Base-by-base conservation (phyloP, 441 rosid species). In the Manihot esculenta region DNA sequence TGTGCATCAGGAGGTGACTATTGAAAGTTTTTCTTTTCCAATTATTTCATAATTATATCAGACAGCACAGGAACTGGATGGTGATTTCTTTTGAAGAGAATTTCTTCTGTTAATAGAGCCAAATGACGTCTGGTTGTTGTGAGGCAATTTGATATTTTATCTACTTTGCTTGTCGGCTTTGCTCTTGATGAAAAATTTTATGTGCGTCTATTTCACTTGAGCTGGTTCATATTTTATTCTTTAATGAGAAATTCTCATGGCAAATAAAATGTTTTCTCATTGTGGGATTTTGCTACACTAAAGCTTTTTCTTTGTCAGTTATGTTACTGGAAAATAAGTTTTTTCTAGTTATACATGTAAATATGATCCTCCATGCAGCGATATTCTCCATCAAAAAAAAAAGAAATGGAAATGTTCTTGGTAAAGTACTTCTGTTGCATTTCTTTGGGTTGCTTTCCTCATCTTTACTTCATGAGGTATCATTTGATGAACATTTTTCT, bases 1-100 rank as follows among this genome's bases (percentile, higher is more conserved):
- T 76, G 96, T 95, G 71, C 99, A 95, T 84, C 98, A 95, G 74
- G 94, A 91, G 96, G 99, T 95, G 71, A 76, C 11, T 75, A 60
- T 30, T 45, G 33, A 48, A 50, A 14, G 13, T 27, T 2, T 24
- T 18, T 27, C 54, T n/a, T n/a, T n/a, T n/a, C n/a, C n/a, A n/a
- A n/a, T 33, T 24, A 14, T 23, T 24, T 30, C 6, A 3, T 66
- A 7, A n/a, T 62, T 20, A 53, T 49, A 50, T 2, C 12, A n/a
- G 15, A 55, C 18, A 54, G 38, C 49, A 53, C 3, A 13, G 20
- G 13, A 60, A 30, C 59, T 62, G 69, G 14, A 63, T 27, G 42
- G 21, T 21, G 60, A 23, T 53, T 27, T 6, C 45, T 72, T 23
- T 48, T 33, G 17, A 70, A 48, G 48, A 20, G 55, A 61, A 45